Evolutionary conservation across 2,329 filamentous ascomycete genomes (phyloP).

Genomic region (Cadophora gregata): DNA sequence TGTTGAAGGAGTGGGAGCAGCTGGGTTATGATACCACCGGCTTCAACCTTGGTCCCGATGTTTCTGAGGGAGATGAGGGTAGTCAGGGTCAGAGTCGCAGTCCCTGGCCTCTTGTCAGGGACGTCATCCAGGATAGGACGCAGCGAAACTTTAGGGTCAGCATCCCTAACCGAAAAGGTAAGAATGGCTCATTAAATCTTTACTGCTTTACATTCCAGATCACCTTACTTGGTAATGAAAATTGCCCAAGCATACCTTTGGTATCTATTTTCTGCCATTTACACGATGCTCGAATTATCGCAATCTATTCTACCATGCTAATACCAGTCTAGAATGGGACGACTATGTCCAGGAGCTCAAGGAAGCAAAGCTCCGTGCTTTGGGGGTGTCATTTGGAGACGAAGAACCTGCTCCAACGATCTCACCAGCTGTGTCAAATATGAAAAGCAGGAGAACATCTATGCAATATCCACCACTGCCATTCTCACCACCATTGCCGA

Average conservation of each 20-base stretch:
- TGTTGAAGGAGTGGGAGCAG: conserved; percentile 70
- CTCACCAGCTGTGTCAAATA: conserved; percentile 67
- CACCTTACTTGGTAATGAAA: background rate
- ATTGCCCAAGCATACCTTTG: background rate
- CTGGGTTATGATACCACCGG: conserved; percentile 72
- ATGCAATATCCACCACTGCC: conserved; percentile 77
- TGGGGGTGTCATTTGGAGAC: conserved; percentile 83
- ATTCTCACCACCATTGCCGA: conserved; percentile 83
- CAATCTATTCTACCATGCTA: conserved; percentile 19
- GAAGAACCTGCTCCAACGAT: conserved; percentile 70
- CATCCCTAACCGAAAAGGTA: conserved; percentile 59
- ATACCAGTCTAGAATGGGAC: conserved; percentile 61
- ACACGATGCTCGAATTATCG: background rate
- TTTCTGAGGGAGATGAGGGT: conserved; percentile 30
- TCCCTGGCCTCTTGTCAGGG: conserved; percentile 69
- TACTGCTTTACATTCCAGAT: conserved; percentile 13
- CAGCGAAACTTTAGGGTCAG: conserved; percentile 63
- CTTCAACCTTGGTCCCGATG: conserved; percentile 65
- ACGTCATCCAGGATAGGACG: conserved; percentile 62
- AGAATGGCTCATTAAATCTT: conserved; percentile 20
- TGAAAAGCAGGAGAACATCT: conserved; percentile 70
- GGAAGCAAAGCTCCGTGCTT: conserved; percentile 89
- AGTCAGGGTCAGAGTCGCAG: conserved; percentile 63
- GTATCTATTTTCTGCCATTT: background rate
- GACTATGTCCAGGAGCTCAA: conserved; percentile 81